Evolutionary conservation across 768 basidiomycete genomes (phyloP), one percentile per base, ranked within the genome.

Genomic region (Hortiboletus campestris): DNA sequence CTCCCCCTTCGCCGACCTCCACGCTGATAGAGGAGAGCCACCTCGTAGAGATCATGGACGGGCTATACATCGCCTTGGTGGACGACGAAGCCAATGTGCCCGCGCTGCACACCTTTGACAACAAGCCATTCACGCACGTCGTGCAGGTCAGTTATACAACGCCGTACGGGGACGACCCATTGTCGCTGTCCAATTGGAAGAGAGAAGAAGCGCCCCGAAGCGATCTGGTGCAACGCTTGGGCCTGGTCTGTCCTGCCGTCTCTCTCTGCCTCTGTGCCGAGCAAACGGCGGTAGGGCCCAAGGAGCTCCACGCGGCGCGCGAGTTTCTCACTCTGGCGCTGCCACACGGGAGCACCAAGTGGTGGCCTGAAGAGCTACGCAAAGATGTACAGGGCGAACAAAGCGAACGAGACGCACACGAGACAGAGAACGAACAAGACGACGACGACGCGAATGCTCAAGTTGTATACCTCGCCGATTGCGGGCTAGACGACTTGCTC

Each of bases 241-340:
- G 12, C 3, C 7, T 63, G 19, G 0, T 28, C 19, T 59, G 45
- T 22, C 50, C 48, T 12, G 14, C 40, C 1, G 1, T 19, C 6
- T 29, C 46, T 12, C 34, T 43, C 19, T 0, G 2, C 4, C 9
- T 39, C 3, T 6, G 16, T 11, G 46, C 48, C 13, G 57, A 56
- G n/a, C 46, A 61, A 35, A 66, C 64, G 1, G 46, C 58, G 8
- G 64, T 79, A 5, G 71, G 59, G 22, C 61, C 66, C 55, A 41
- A 60, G 0, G 76, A 80, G 55, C 69, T 80, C 5, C 59, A 72
- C 29, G 67, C 68, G 1, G 77, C 74, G 9, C 71, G 79, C 25
- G 79, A 80, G 57, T 79, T 79, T 60, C 63, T 81, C 35, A 70
- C 69, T 7, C 61, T 78, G 9, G 72, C 73, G 17, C 57, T 80